Conservation (phyloP, 192 early-diverging fungal genomes). For the Rhizophagus clarus region DNA sequence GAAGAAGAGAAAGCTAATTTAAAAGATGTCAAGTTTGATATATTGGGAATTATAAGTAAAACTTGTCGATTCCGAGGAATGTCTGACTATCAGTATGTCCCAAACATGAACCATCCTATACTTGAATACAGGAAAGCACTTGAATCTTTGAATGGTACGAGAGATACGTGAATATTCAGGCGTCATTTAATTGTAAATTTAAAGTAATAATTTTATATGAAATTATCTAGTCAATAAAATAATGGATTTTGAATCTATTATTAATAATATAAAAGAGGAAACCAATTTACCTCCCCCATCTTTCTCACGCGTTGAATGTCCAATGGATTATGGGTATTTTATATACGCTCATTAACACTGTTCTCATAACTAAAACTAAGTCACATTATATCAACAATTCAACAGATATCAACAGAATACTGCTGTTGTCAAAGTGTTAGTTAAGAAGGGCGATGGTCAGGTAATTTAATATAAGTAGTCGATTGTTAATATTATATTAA, state of each 20-base stretch:
- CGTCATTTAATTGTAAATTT: background rate
- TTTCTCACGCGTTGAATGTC: constrained; percentile 55
- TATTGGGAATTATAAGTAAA: constrained; percentile 57
- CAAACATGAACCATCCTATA: constrained; percentile 50
- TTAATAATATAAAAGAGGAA: constrained; percentile 31
- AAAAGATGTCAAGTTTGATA: constrained; percentile 40
- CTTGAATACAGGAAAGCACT: constrained; percentile 48
- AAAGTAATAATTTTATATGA: background rate
- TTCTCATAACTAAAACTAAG: too few species aligned
- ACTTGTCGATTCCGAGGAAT: constrained; percentile 68
- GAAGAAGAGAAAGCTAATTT: constrained; percentile 26
- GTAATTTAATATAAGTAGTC: constrained; percentile 30
- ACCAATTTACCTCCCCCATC: constrained; percentile 59
- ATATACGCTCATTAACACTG: background rate
- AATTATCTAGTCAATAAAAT: background rate
- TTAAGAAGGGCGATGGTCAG: constrained; percentile 43
- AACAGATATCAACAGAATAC: constrained; percentile 55
- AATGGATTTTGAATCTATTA: constrained; percentile 1
- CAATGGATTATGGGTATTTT: constrained; percentile 56
- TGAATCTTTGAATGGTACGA: constrained; percentile 48
- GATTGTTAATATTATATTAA: background rate
- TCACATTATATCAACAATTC: too few species aligned
- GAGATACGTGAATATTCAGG: constrained; percentile 15
- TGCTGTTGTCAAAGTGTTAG: constrained; percentile 50
- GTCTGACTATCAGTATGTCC: constrained; percentile 62